phyloP scores from a whole-genome alignment of 345 rosid genomes.

The Eucalyptus lansdowneana region DNA sequence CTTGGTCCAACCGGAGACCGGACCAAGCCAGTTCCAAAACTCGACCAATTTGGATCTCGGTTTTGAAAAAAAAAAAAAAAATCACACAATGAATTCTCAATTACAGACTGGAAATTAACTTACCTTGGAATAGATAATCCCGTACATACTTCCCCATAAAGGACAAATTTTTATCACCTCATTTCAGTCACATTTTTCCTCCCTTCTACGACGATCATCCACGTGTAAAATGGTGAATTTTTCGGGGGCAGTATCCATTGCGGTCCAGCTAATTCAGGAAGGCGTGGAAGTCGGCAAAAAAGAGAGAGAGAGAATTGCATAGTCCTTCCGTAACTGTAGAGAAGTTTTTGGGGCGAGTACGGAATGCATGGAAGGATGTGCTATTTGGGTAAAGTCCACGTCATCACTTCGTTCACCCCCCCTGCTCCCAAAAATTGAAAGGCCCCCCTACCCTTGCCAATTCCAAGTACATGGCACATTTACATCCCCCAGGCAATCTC shows the following conservation, averaged over 20 bases:
- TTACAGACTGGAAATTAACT: background rate
- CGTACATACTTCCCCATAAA: background rate
- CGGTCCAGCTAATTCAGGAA: background rate
- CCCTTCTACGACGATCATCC: background rate
- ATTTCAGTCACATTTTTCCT: too few relatives aligned
- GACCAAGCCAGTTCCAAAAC: background rate
- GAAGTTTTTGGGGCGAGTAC: background rate
- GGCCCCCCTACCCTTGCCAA: background rate
- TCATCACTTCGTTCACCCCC: background rate
- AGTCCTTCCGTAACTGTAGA: background rate
- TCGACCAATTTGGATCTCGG: background rate
- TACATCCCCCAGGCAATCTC: background rate
- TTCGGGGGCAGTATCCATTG: background rate
- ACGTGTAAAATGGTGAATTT: background rate
- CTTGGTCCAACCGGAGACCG: background rate
- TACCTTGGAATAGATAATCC: background rate
- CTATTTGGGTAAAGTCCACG: background rate
- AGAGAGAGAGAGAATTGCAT: background rate
- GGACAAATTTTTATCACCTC: background rate
- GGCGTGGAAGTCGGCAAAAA: background rate
- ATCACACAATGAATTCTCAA: background rate
- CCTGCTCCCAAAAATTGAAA: background rate
- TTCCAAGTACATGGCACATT: background rate
- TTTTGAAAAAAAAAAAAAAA: too few relatives aligned
- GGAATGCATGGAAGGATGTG: background rate